These are phyloP conservation scores for Monosporozyma aquatica DNA, from an alignment of 805 yeast genomes.

Conservation along the genomic window DNA sequence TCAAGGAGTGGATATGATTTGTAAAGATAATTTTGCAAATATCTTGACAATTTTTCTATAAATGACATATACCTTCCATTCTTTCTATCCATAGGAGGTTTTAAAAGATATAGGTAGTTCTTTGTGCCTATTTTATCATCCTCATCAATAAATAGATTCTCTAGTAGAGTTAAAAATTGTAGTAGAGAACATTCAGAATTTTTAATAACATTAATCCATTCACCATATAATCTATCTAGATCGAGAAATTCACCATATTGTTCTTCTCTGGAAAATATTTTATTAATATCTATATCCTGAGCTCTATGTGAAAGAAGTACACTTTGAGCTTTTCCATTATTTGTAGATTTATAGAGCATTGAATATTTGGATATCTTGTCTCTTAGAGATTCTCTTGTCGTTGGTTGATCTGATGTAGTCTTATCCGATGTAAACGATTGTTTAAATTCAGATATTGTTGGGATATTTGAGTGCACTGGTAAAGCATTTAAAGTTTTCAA, in stretches of 20 bases:
- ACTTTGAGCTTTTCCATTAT: constrained; percentile 10
- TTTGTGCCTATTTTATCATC: constrained; percentile 10
- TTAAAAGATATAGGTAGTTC: constrained; percentile 11
- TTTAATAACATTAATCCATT: constrained; percentile 41
- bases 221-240: constrained; percentile 40
- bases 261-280: constrained; percentile 51
- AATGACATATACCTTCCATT: constrained; percentile 37
- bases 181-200: constrained; percentile 35
- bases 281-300: constrained; percentile 38
- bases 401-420: constrained; percentile 3
- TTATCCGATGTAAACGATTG: constrained; percentile 22
- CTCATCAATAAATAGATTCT: constrained; percentile 28
- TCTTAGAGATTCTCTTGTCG: neutral
- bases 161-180: constrained; percentile 42
- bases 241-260: constrained; percentile 57
- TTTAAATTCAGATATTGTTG: constrained; percentile 34
- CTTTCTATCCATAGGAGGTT: constrained; percentile 25
- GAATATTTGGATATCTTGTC: constrained; percentile 13
- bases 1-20: constrained; percentile 43
- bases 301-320: constrained; percentile 43
- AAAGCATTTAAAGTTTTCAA: constrained; percentile 10
- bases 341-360: too few relatives aligned
- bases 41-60: constrained; percentile 37
- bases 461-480: neutral
- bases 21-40: constrained; percentile 41